These are phyloP conservation scores for Solanum arcanum DNA, from an alignment of 257 asterid species.

Conservation along the genomic window DNA sequence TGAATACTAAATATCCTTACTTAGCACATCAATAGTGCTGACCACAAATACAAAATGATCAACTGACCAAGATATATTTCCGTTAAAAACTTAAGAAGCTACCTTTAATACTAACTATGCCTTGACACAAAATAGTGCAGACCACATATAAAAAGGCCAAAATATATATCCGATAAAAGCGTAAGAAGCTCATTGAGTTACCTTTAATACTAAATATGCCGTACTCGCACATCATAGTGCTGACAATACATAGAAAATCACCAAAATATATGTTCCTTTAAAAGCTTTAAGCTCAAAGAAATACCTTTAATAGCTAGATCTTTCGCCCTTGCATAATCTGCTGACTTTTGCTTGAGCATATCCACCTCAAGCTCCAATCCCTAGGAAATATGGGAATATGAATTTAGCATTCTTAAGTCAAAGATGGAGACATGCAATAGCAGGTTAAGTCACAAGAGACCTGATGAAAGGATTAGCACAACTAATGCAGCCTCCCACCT, in stretches of 20 bases:
- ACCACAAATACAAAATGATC: neutral
- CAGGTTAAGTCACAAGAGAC: neutral
- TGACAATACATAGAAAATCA: neutral
- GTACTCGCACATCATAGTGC: neutral
- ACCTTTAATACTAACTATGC: neutral
- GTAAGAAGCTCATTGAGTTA: neutral
- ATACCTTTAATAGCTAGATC: constrained; percentile 65
- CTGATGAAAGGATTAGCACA: neutral
- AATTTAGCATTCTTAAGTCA: neutral
- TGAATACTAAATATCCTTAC: neutral
- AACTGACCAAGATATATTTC: neutral
- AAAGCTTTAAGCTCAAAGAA: neutral
- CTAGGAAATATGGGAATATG: constrained; percentile 14
- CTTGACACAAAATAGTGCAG: neutral
- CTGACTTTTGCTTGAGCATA: constrained; percentile 49
- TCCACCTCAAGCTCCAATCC: constrained; percentile 70
- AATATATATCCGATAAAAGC: neutral
- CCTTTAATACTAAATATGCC: neutral
- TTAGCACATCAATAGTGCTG: neutral
- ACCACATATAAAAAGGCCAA: neutral
- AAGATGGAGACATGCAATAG: neutral
- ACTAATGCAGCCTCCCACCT: neutral
- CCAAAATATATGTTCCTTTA: neutral
- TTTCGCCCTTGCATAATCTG: constrained; percentile 79
- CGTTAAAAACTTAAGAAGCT: neutral